Percentiles rank a stretch among this genome's conserved stretches.
Conservation (phyloP, 2,329 filamentous ascomycete genomes). For the Venturia aucupariae region DNA sequence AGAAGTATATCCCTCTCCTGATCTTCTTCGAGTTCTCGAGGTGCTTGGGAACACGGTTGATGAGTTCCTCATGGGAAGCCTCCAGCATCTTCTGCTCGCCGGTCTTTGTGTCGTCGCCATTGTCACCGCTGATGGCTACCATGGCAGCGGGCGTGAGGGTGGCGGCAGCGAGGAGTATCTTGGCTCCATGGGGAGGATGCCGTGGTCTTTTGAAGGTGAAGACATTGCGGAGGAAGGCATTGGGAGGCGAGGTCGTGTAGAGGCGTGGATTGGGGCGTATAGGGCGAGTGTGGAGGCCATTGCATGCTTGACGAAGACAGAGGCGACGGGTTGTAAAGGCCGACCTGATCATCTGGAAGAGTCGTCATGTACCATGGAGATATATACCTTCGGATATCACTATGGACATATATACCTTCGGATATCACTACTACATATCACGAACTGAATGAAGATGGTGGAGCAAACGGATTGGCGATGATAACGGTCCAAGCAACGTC, state of each 20-base stretch:
- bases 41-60: constrained; percentile 55
- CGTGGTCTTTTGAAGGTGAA: constrained; percentile 21
- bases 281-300: constrained; percentile 21
- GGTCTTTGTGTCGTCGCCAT: constrained; percentile 48
- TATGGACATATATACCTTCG: too few species aligned
- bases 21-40: constrained; percentile 51
- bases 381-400: too few species aligned
- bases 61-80: constrained; percentile 67
- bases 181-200: constrained; percentile 27
- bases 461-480: background rate
- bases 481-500: background rate
- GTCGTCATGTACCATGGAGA: background rate
- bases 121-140: constrained; percentile 46
- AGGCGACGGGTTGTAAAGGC: constrained; percentile 40
- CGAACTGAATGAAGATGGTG: background rate
- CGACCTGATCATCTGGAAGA: constrained; percentile 37
- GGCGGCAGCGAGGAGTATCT: constrained; percentile 28
- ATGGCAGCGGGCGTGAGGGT: constrained; percentile 49
- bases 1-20: constrained; percentile 51
- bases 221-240: constrained; percentile 14
- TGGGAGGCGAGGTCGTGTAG: constrained; percentile 5
- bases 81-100: constrained; percentile 81
- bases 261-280: constrained; percentile 15
- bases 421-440: too few species aligned
- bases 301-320: constrained; percentile 34